These are phyloP conservation scores for Curvularia spicifera DNA, from an alignment of 2,329 filamentous ascomycete genomes.

Conservation along the genomic window DNA sequence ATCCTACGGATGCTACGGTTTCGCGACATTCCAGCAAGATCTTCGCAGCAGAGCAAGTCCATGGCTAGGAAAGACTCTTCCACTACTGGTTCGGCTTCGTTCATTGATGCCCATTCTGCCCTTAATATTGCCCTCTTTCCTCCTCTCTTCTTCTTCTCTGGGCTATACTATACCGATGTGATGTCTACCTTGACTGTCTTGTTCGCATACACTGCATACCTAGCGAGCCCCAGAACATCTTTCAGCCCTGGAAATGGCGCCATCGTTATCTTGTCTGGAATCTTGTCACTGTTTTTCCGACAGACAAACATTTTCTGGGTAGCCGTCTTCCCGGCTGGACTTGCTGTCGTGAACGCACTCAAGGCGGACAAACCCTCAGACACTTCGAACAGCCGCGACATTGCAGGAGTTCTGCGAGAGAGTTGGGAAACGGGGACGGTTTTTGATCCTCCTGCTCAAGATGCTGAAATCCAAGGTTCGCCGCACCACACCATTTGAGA, in stretches of 20 bases:
- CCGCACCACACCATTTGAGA: background rate
- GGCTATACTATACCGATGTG: conserved; percentile 93
- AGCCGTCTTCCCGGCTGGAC: conserved; percentile 73
- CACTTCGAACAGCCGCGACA: conserved; percentile 1
- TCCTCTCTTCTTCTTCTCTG: conserved; percentile 93
- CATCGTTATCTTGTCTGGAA: conserved; percentile 60
- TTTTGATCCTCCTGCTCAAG: conserved; percentile 31
- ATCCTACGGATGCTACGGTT: conserved; percentile 29
- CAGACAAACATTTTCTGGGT: conserved; percentile 99
- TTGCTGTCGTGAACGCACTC: conserved; percentile 41
- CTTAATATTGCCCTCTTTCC: conserved; percentile 87
- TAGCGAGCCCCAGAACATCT: conserved; percentile 33
- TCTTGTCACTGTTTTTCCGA: conserved; percentile 75
- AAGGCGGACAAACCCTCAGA: conserved; percentile 20
- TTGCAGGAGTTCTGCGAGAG: conserved; percentile 14
- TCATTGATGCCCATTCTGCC: conserved; percentile 64
- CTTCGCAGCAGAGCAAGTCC: background rate
- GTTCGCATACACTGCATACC: conserved; percentile 65
- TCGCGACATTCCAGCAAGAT: conserved; percentile 6
- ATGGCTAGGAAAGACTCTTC: background rate
- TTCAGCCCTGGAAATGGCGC: conserved; percentile 22
- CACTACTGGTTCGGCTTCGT: conserved; percentile 38
- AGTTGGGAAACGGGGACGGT: conserved; percentile 35
- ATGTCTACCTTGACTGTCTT: conserved; percentile 79
- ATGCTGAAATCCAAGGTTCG: conserved; percentile 36